A percentile compares a stretch with the other conserved stretches of the same genome.
Evolutionary conservation across 2,329 filamentous ascomycete species (phyloP).

Genomic region (Fusarium phyllophilum): DNA sequence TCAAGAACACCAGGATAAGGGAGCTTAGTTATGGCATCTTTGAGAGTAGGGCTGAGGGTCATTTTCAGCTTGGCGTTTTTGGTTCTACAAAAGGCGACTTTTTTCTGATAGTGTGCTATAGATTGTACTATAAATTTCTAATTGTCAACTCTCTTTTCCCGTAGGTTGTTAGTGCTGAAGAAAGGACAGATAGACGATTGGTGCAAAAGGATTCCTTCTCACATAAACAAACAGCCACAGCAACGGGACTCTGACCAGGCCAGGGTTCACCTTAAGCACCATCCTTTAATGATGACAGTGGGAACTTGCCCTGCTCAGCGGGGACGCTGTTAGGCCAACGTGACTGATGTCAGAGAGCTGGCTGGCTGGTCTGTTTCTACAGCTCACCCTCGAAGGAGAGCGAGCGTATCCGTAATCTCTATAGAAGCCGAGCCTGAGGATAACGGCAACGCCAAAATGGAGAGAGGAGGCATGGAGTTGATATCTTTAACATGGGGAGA

Average conservation of each 20-base stretch:
- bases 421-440: neutral
- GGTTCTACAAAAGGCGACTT: neutral
- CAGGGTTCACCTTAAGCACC: constrained; percentile 24
- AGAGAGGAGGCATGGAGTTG: neutral
- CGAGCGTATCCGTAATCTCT: constrained; percentile 2
- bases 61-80: constrained; percentile 5
- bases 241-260: constrained; percentile 8
- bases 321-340: constrained; percentile 29
- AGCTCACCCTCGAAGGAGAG: neutral
- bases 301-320: constrained; percentile 35
- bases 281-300: constrained; percentile 29
- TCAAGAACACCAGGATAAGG: constrained; percentile 15
- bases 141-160: neutral
- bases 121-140: neutral
- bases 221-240: constrained; percentile 19
- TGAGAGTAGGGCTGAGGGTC: constrained; percentile 27
- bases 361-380: constrained; percentile 39
- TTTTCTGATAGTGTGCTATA: neutral
- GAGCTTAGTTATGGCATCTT: constrained; percentile 1
- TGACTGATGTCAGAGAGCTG: constrained; percentile 45
- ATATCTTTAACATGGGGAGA: neutral
- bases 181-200: neutral
- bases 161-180: neutral
- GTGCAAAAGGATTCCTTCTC: neutral
- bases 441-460: neutral